Evolutionary conservation across 2,329 filamentous ascomycete genomes (phyloP), one percentile per base, ranked within the genome.

Genomic region (Emergomyces pasteurianus): DNA sequence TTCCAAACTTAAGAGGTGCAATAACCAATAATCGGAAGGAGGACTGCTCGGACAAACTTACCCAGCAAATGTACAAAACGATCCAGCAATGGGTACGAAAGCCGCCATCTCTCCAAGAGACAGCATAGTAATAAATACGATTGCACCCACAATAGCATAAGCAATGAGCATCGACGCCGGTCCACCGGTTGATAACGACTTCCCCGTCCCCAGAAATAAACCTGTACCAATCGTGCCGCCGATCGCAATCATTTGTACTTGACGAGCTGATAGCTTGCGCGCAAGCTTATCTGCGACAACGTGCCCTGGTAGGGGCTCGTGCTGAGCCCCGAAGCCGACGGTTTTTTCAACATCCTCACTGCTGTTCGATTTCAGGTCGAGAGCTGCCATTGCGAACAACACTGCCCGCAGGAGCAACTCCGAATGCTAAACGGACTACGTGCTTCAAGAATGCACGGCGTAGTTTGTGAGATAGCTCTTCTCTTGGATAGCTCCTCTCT

Each of bases 161-260:
- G 78, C 78, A 50, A 86, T 78, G 12, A 86, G 72, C 65, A 84
- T 78, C 3, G 81, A 82, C 0, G 80, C 83, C 4, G 84, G 84
- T 0, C 84, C 84, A 36, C 82, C 84, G 0, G 78, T 84, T 0
- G 82, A 78, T 46, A 86, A 71, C 3, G 82, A 80, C 67, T 81
- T 82, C 10, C 84, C 84, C 0, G 82, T 84, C 36, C 84, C 83
- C 6, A 87, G 75, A 64, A 86, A 86, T 3, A 86, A 71, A 2
- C 84, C 84, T 0, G 83, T 86, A 9, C 64, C 73, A 53, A 77
- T 77, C 7, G 74, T 77, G 26, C 75, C 75, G 6, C 73, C 75
- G 60, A 78, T 77, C 50, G 84, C 85, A 63, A 87, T 85, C 83
- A 87, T 86, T 72, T 86, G 83, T 12, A 86, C 81, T 69, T 86